These are phyloP conservation scores for Polytrichum commune DNA, from an alignment of 225 moss, liverwort and hornwort genomes.

Conservation along the genomic window DNA sequence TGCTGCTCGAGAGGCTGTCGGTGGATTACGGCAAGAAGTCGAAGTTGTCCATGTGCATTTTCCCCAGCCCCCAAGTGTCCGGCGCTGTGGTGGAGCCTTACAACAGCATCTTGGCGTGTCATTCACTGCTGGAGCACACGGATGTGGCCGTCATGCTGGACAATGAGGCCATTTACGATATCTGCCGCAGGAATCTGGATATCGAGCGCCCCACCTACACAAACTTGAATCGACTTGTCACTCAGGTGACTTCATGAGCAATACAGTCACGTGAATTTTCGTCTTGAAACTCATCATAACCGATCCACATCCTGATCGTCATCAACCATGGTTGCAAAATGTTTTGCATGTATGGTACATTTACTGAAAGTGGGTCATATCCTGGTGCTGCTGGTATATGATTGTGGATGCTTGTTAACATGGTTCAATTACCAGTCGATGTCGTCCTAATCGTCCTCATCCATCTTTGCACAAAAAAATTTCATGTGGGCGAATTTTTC, in stretches of 20 bases:
- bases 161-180: slow-evolving; percentile 69
- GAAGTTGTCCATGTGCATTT: slow-evolving; percentile 19
- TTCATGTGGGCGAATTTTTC: no score
- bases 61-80: slow-evolving; percentile 31
- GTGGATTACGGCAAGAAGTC: slow-evolving; percentile 41
- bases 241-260: slow-evolving; percentile 11
- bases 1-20: slow-evolving; percentile 29
- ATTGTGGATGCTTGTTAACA: no score
- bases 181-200: slow-evolving; percentile 56
- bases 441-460: no score
- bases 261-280: no score
- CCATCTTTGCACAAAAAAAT: no score
- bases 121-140: slow-evolving; percentile 53
- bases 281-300: no score
- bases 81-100: slow-evolving; percentile 41
- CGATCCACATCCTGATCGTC: no score
- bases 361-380: no score
- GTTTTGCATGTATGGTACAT: no score
- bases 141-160: slow-evolving; percentile 73
- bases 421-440: no score
- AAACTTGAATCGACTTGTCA: slow-evolving; percentile 43
- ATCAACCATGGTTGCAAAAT: no score
- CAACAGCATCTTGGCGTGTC: slow-evolving; percentile 39
- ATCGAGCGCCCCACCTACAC: slow-evolving; percentile 77
- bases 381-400: no score